Conservation (phyloP, 2,329 filamentous ascomycete species). For the Rhynchosporium secalis region DNA sequence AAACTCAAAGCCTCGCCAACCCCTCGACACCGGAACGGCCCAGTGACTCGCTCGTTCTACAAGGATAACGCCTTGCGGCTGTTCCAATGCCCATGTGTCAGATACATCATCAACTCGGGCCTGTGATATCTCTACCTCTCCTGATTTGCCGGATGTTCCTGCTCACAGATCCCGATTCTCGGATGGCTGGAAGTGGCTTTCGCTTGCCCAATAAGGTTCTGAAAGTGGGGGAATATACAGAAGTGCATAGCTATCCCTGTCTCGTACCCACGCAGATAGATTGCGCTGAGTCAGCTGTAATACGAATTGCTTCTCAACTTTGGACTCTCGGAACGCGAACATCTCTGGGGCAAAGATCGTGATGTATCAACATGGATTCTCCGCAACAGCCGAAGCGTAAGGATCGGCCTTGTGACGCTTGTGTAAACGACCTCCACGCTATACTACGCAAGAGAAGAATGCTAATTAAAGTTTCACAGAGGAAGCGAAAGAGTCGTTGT, state of each 20-base stretch:
- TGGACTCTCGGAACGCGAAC: neutral
- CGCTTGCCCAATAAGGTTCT: neutral
- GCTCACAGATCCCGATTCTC: neutral
- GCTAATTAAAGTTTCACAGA: constrained; percentile 24
- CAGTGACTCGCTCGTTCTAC: no score
- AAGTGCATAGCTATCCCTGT: constrained; percentile 12
- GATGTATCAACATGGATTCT: constrained; percentile 49
- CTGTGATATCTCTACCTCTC: neutral
- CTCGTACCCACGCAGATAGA: constrained; percentile 2
- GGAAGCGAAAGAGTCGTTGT: constrained; percentile 51
- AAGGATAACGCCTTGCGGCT: no score
- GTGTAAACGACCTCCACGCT: constrained; percentile 26
- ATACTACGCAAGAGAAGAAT: neutral
- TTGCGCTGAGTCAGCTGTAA: constrained; percentile 1
- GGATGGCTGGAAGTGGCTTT: constrained; percentile 5
- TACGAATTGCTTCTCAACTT: constrained; percentile 3
- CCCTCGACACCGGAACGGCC: no score
- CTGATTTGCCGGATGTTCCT: neutral
- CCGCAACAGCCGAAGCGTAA: constrained; percentile 75
- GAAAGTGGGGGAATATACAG: neutral
- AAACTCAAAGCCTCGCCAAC: no score
- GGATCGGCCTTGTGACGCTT: constrained; percentile 68
- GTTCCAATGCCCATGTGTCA: constrained; percentile 4
- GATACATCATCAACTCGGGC: constrained; percentile 1
- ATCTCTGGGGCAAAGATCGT: neutral